phyloP scores from a whole-genome alignment of 441 rosid species.

The Gossypium lobatum region DNA sequence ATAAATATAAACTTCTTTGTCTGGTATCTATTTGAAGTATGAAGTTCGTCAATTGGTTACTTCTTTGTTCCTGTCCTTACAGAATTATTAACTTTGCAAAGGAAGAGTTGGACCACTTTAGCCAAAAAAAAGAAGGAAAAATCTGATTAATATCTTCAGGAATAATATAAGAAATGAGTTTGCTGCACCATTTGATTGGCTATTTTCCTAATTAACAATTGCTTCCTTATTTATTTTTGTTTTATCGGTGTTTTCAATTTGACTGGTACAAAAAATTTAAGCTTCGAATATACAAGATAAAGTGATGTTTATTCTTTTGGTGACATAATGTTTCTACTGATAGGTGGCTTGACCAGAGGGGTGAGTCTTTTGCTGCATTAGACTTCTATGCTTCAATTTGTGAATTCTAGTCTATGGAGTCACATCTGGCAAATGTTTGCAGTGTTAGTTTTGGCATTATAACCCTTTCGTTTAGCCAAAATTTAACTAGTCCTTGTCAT shows the following conservation, averaged over 20 bases:
- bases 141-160: not conserved
- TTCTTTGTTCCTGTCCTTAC: not conserved
- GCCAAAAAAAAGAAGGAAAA: not conserved
- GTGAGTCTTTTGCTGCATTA: conserved; percentile 1
- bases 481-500: conserved; percentile 6
- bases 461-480: not conserved
- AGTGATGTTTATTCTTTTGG: conserved; percentile 5
- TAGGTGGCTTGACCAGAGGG: not conserved
- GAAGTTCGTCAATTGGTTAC: not conserved
- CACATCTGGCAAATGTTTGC: not conserved
- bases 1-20: not conserved
- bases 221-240: not conserved
- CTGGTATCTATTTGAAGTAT: not conserved
- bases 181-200: not conserved
- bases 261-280: not conserved
- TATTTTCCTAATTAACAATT: conserved; percentile 4
- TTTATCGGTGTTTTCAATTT: not conserved
- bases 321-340: not conserved
- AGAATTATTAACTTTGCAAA: not conserved
- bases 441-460: not conserved
- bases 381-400: not conserved
- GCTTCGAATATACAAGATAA: not conserved
- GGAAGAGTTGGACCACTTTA: not conserved
- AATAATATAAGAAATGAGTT: not conserved
- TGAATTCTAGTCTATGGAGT: not conserved